These are phyloP conservation scores for Acanthamoeba culbertsoni DNA, from an alignment of 208 protist species.

Conservation along the genomic window DNA sequence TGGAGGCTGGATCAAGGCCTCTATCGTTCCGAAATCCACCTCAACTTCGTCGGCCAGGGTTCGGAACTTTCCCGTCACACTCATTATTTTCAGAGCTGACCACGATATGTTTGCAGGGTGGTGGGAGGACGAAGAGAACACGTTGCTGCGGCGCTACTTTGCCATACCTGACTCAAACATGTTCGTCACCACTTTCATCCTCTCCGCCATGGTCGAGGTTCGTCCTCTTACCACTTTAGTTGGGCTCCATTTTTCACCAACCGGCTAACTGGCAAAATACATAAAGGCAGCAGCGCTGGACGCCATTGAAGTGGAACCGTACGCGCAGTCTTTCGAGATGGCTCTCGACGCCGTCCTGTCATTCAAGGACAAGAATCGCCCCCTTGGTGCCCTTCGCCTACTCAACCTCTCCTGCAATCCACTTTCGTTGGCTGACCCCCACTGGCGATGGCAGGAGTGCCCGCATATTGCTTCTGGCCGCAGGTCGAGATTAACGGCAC, in stretches of 20 bases:
- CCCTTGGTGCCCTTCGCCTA: neutral
- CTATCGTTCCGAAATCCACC: slow-evolving; percentile 2
- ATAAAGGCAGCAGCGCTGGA: neutral
- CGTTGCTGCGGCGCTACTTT: slow-evolving; percentile 7
- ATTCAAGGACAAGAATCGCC: slow-evolving; percentile 36
- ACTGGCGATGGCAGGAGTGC: neutral
- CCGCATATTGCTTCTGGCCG: neutral
- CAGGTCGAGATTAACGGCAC: neutral
- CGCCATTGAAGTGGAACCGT: neutral
- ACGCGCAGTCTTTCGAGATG: neutral
- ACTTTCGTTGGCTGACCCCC: neutral
- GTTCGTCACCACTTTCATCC: slow-evolving; percentile 31
- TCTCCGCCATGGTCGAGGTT: neutral
- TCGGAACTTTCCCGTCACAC: neutral
- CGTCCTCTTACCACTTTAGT: neutral
- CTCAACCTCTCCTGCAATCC: neutral
- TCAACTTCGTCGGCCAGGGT: neutral
- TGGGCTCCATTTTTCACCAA: neutral
- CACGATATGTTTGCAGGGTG: neutral
- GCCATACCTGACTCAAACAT: slow-evolving; percentile 34
- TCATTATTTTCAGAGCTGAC: neutral
- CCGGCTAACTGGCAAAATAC: too few relatives aligned
- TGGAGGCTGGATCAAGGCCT: neutral
- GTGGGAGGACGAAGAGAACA: neutral
- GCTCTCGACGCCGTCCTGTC: neutral